Evolutionary conservation across 2,329 filamentous ascomycete species (phyloP), one percentile per base, ranked within the genome.

Genomic region (Corniculantispora saksenae): DNA sequence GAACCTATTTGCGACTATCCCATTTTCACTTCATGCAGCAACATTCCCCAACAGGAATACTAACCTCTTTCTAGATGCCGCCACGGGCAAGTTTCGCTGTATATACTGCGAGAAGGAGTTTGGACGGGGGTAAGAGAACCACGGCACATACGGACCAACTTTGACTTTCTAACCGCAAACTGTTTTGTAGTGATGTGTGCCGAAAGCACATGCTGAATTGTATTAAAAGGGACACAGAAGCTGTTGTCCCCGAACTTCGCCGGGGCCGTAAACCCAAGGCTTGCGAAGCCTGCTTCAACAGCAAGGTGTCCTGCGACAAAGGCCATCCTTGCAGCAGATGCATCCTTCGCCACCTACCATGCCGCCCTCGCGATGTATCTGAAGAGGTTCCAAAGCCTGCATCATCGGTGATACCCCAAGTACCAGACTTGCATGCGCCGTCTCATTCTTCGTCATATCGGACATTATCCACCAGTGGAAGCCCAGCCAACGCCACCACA

Each of bases 261-360:
- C 70, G 72, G 6, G 73, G 73, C 17, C 72, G 73, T 35, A 73
- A 72, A 50, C 69, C 72, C 0, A 63, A 66, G 1, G 72, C 73
- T 3, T 75, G 74, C 62, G 72, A 74, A 23, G 68, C 69, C 2
- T 75, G 74, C 61, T 74, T 71, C 59, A 68, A 67, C 29, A 72
- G 72, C 66, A 74, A 74, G 38, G 66, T 72, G 15, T 70, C 71
- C 21, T 75, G 73, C 63, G 71, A 75, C 57, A 71, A 67, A 5
- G 64, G 56, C 2, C 55, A 66, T 3, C 72, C 72, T 0, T 76
- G 74, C 57, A 61, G 66, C 3, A 67, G 74, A 27, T 75, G 73
- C 56, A 53, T 64, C 6, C 57, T 69, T 3, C 70, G 72, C 3
- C 61, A 65, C 5, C 6, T 72, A 1, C 21, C 56, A 8, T 69